These are phyloP conservation scores for Hsuehochloa calcarea DNA, from an alignment of 176 grass and related monocot species.

Conservation along the genomic window DNA sequence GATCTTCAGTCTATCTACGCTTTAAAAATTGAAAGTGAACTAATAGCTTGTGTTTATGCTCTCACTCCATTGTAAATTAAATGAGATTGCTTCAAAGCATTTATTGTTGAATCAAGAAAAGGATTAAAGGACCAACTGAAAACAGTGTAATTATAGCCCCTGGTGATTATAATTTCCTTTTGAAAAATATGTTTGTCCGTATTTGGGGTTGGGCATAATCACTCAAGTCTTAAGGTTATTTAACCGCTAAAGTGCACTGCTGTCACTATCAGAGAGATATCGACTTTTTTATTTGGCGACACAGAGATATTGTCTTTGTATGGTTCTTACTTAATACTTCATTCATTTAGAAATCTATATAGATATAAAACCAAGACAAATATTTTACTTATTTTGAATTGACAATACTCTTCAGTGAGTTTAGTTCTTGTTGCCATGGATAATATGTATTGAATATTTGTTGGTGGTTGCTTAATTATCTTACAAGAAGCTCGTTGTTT, in stretches of 20 bases:
- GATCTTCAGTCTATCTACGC: background rate
- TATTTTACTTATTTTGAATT: slow-evolving; percentile 9
- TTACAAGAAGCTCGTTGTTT: slow-evolving; percentile 31
- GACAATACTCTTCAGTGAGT: background rate
- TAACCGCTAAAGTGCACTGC: background rate
- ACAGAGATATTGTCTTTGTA: background rate
- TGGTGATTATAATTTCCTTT: background rate
- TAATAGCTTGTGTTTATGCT: background rate
- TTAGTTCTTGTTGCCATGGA: background rate
- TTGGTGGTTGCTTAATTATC: slow-evolving; percentile 3
- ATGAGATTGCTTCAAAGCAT: background rate
- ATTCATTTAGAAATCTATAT: background rate
- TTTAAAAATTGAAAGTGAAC: background rate
- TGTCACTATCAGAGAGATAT: background rate
- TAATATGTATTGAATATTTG: background rate
- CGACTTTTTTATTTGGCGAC: background rate
- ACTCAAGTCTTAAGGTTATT: background rate
- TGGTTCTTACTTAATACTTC: background rate
- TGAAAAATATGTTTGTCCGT: background rate
- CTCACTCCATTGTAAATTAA: background rate
- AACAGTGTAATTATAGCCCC: background rate
- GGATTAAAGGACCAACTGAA: background rate
- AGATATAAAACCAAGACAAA: background rate
- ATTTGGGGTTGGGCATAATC: background rate
- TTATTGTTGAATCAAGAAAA: background rate